Evolutionary conservation across 345 rosid genomes (phyloP).

Genomic region (Hypericum androsaemum): DNA sequence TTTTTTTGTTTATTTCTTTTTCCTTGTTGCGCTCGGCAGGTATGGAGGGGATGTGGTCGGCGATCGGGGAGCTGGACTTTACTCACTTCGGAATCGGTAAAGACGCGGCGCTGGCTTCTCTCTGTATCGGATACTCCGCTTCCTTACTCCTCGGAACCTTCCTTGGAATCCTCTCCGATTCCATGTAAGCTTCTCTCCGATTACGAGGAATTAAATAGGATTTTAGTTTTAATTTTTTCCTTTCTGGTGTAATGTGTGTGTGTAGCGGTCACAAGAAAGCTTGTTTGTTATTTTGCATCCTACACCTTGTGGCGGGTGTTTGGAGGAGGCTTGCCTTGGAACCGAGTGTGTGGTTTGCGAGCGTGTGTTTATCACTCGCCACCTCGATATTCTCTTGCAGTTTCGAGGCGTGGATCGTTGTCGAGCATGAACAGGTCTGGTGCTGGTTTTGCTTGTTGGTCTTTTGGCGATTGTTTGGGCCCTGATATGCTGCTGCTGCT

Average conservation of each 20-base stretch:
- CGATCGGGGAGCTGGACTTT: constrained; percentile 67
- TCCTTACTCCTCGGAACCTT: constrained; percentile 48
- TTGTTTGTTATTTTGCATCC: constrained; percentile 55
- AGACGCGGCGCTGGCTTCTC: constrained; percentile 40
- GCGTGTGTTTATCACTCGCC: constrained; percentile 59
- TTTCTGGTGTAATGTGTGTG: not conserved
- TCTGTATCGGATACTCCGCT: constrained; percentile 51
- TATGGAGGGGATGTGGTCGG: constrained; percentile 71
- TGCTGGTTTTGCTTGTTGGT: not conserved
- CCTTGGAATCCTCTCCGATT: constrained; percentile 64
- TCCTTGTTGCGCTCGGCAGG: constrained; percentile 24
- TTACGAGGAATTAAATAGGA: not conserved
- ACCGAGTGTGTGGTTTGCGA: constrained; percentile 51
- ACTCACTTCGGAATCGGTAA: constrained; percentile 32
- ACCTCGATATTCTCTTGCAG: constrained; percentile 56
- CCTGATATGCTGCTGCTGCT: too few relatives aligned
- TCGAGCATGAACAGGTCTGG: constrained; percentile 79
- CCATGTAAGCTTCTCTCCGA: constrained; percentile 42
- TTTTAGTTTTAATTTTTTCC: not conserved
- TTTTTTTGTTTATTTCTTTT: not conserved
- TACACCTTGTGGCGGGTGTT: constrained; percentile 60
- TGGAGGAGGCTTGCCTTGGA: constrained; percentile 54
- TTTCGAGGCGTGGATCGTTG: constrained; percentile 80
- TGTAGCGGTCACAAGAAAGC: constrained; percentile 70
- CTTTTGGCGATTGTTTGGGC: not conserved